Conservation (phyloP, 116 monocot species). For the Posidonia oceanica region DNA sequence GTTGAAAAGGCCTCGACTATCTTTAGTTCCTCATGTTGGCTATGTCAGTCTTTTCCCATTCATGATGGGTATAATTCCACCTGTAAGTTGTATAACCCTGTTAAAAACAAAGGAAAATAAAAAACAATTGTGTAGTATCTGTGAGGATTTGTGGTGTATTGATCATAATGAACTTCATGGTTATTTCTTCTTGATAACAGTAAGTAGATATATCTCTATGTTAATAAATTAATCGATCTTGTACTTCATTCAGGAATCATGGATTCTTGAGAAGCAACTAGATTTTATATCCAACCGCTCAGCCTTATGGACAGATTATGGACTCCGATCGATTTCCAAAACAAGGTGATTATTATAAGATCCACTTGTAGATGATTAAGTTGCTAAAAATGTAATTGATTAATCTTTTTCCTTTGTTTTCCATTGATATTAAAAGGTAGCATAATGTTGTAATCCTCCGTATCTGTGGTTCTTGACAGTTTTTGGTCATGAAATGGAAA, state of each 20-base stretch:
- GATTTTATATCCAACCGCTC: conserved; percentile 74
- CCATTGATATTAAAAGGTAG: neutral
- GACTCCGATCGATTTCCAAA: conserved; percentile 83
- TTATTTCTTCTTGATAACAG: too few relatives aligned
- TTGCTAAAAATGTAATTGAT: neutral
- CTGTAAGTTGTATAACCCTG: conserved; percentile 36
- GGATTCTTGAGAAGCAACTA: conserved; percentile 76
- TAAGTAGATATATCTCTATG: too few relatives aligned
- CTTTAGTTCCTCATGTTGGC: conserved; percentile 82
- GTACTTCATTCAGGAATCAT: conserved; percentile 40
- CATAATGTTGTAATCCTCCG: neutral
- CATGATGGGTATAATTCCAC: conserved; percentile 88
- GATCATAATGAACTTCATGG: too few relatives aligned
- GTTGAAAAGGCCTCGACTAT: conserved; percentile 37
- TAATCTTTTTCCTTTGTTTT: neutral
- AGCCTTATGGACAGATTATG: conserved; percentile 83
- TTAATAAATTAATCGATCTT: too few relatives aligned
- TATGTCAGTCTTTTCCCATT: conserved; percentile 93
- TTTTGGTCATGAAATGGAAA: too few relatives aligned
- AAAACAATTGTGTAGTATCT: too few relatives aligned
- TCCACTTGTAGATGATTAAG: neutral
- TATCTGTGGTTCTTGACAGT: neutral
- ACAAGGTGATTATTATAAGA: conserved; percentile 39
- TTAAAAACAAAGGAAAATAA: too few relatives aligned
- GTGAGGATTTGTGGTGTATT: too few relatives aligned